phyloP scores from a whole-genome alignment of 192 early-diverging fungal genomes.

The Mortierella alpina region DNA sequence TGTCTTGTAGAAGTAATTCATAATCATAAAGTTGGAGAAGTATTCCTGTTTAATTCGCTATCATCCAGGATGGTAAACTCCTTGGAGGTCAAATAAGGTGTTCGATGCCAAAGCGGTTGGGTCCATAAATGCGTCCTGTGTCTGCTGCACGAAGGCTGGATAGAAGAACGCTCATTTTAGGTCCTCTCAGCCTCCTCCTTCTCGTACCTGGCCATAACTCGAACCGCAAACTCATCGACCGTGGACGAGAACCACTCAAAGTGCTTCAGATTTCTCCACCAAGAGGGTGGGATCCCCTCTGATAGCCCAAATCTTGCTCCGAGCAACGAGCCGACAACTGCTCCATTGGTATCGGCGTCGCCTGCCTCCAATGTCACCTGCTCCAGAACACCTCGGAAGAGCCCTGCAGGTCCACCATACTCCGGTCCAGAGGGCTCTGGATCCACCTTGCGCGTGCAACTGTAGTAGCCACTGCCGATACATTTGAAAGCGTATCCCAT shows the following conservation, averaged over 20 bases:
- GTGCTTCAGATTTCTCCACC: constrained; percentile 58
- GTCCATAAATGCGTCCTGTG: no score
- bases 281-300: constrained; percentile 57
- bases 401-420: constrained; percentile 27
- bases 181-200: neutral
- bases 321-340: constrained; percentile 64
- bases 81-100: no score
- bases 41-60: no score
- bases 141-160: neutral
- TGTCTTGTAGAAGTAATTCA: no score
- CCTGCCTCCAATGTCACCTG: constrained; percentile 64
- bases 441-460: constrained; percentile 40
- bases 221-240: constrained; percentile 35
- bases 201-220: constrained; percentile 33
- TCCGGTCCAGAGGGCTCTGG: constrained; percentile 4
- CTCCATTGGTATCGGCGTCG: constrained; percentile 67
- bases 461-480: constrained; percentile 56
- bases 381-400: constrained; percentile 56
- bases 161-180: neutral
- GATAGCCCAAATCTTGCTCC: constrained; percentile 59
- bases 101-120: no score
- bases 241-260: constrained; percentile 34
- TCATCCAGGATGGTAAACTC: no score
- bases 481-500: constrained; percentile 70
- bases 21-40: no score